Base-by-base conservation (phyloP, 2,329 filamentous ascomycete species). In the Coniochaeta pulveracea region DNA sequence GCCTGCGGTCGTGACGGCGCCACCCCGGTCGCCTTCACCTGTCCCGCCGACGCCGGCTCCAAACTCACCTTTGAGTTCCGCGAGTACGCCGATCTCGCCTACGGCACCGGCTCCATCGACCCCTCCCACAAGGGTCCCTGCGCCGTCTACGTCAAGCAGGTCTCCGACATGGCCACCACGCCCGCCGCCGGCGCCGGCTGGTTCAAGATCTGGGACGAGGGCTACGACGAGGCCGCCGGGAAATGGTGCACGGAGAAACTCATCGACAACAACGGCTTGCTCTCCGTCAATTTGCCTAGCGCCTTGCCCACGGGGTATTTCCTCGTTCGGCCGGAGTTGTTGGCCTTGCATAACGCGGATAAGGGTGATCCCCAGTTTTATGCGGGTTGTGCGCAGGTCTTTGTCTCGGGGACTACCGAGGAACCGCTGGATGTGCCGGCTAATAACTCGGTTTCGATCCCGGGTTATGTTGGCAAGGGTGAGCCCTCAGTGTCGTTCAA, bases 131-230 rank as follows among this genome's bases (percentile, higher is more conserved):
- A 72, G 50, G 81, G 81, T 0, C 78, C 81, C 31, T 83, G 80
- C 47, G 69, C 79, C 18, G 69, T 85, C 16, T 86, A 85, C 54
- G 61, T 84, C 57, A 85, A 85, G 60, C 72, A 73, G 46, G 69
- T 85, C 2, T 55, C 61, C 41, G 64, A 74, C 37, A 72, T 76
- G 37, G 57, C 57, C 10, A 50, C 49, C 15, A 58, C 64, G 41
- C 52, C 68, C 10, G 73, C 73, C 32, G 58, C 65, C 16, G 80
- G 80, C 4, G 57, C 63, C 33, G 80, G 80, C 24, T 88, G 81
- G 82, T 82, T 86, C 66, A 85, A 85, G 64, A 49, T 86, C 49
- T 84, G 69, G 63, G 69, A 82, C 37, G 66, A 78, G 33, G 78
- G 76, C 28, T 83, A 80, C 54, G 64, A 81, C 44, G 50, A 57